phyloP scores from a whole-genome alignment of 176 grass and related monocot genomes.

The Areca catechu region DNA sequence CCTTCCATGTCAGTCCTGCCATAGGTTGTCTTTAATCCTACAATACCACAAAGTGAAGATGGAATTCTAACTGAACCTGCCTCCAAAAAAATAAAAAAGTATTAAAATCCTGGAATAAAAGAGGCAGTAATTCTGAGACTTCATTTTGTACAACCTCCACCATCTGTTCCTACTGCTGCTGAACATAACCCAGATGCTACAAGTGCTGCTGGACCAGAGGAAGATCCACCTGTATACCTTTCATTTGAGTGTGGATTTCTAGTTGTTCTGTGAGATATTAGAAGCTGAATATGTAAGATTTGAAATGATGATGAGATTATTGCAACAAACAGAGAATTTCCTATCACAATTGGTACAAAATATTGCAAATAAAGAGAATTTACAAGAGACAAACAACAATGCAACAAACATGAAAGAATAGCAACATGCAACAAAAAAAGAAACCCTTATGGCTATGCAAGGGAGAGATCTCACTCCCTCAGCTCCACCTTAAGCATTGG shows the following conservation, averaged over 20 bases:
- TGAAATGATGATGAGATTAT: no score
- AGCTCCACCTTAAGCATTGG: no score
- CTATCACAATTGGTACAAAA: no score
- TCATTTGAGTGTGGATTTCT: conserved; percentile 93
- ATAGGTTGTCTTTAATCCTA: conserved; percentile 96
- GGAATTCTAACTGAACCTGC: conserved; percentile 98
- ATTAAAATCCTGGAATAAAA: neutral
- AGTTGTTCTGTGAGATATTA: conserved; percentile 48
- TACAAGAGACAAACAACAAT: no score
- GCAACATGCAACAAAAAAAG: no score
- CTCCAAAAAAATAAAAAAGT: conserved; percentile 12
- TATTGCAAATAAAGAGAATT: no score
- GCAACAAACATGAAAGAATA: no score
- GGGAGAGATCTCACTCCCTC: no score
- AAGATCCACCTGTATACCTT: conserved; percentile 97
- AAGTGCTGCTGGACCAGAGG: conserved; percentile 89
- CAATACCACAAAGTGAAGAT: conserved; percentile 90
- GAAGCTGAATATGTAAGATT: neutral
- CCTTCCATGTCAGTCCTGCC: conserved; percentile 75
- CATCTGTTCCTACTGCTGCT: conserved; percentile 83
- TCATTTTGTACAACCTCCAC: conserved; percentile 52
- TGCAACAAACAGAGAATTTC: no score
- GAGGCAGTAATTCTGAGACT: conserved; percentile 10
- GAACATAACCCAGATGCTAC: conserved; percentile 91
- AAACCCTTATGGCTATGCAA: no score